Conservation (phyloP, 768 basidiomycete genomes). For the Suillus spraguei region DNA sequence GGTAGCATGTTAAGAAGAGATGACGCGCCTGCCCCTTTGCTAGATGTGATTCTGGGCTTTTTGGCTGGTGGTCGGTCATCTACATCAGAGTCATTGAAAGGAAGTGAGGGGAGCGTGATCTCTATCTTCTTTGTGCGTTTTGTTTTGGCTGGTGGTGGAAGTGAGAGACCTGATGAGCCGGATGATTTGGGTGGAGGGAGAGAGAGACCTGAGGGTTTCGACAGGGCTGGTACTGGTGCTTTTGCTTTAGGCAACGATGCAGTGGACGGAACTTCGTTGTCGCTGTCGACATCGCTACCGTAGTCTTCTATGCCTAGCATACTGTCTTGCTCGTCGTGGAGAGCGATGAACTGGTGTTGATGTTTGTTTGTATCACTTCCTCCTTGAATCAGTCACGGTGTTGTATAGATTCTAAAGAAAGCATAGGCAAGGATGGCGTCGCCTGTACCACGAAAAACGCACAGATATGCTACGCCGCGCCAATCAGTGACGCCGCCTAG, state of each 20-base stretch:
- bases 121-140: constrained; percentile 49
- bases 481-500: constrained; percentile 28
- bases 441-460: constrained; percentile 59
- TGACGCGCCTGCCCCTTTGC: constrained; percentile 52
- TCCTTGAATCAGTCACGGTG: no score
- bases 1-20: constrained; percentile 75
- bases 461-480: constrained; percentile 31
- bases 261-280: constrained; percentile 36
- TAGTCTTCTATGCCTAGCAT: constrained; percentile 83
- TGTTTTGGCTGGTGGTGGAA: constrained; percentile 36
- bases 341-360: constrained; percentile 5
- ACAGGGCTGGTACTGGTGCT: constrained; percentile 28
- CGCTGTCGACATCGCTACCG: constrained; percentile 70
- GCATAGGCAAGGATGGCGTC: constrained; percentile 35
- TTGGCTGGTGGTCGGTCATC: constrained; percentile 59
- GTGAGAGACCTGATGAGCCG: constrained; percentile 28
- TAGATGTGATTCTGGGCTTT: constrained; percentile 49
- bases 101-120: constrained; percentile 35
- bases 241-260: background rate
- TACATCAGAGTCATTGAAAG: constrained; percentile 43
- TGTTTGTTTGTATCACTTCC: constrained; percentile 1
- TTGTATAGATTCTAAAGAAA: no score
- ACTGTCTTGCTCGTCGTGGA: constrained; percentile 15
- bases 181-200: constrained; percentile 37
- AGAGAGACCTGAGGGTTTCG: constrained; percentile 35